Percentiles rank a stretch among this genome's conserved stretches.
These are phyloP conservation scores for Nicotiana attenuata DNA, from an alignment of 257 asterid species.

Conservation along the genomic window DNA sequence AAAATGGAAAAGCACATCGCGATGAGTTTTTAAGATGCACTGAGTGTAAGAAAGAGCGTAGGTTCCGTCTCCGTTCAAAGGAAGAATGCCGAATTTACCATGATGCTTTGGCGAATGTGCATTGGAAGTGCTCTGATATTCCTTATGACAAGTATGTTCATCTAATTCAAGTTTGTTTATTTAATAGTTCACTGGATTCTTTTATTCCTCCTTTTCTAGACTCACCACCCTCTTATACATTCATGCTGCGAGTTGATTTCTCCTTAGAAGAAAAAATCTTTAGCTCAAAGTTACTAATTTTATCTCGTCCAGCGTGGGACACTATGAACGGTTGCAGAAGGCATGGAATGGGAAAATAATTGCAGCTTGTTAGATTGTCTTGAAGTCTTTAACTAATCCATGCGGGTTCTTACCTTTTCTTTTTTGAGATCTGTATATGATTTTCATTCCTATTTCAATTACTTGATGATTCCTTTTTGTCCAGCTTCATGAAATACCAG, in stretches of 20 bases:
- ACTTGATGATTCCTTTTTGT: not conserved
- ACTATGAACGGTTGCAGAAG: not conserved
- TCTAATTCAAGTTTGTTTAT: not conserved
- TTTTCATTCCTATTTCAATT: not conserved
- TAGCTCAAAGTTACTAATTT: not conserved
- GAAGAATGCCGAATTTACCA: constrained; percentile 49
- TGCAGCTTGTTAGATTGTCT: not conserved
- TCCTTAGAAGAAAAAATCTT: not conserved
- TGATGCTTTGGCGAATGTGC: constrained; percentile 34
- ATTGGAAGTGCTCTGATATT: constrained; percentile 48
- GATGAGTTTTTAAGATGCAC: constrained; percentile 46
- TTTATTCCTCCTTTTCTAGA: not conserved
- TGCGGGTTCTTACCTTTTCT: not conserved
- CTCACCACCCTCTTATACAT: not conserved
- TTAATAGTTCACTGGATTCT: not conserved
- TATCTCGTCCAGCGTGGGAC: not conserved
- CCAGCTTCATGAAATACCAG: not conserved
- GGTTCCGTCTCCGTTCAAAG: constrained; percentile 46
- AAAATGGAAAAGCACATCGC: constrained; percentile 33
- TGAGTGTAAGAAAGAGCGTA: constrained; percentile 37
- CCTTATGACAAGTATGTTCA: constrained; percentile 43
- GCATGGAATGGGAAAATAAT: not conserved
- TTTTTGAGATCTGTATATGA: not conserved
- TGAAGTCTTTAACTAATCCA: not conserved
- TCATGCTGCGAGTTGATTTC: not conserved